These are phyloP conservation scores for Taphrina populina DNA, from an alignment of 1,139 yeast genomes.

Conservation along the genomic window DNA sequence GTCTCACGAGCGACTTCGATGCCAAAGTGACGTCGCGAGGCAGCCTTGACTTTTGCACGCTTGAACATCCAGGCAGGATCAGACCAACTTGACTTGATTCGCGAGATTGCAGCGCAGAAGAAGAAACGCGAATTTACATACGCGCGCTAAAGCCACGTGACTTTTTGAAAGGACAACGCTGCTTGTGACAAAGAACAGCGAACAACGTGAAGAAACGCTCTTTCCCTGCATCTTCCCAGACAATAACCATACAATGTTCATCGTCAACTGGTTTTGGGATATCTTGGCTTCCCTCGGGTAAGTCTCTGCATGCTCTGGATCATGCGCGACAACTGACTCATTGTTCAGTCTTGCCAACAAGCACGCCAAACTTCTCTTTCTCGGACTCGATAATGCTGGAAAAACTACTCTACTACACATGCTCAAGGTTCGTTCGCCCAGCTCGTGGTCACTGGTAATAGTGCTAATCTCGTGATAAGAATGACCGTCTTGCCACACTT, in stretches of 20 bases:
- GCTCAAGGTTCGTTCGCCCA: conserved; percentile 56
- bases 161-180: too few species aligned
- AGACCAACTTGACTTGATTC: too few species aligned
- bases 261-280: conserved; percentile 34
- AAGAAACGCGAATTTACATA: too few species aligned
- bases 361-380: conserved; percentile 91
- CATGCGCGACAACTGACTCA: neutral
- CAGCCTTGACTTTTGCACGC: conserved; percentile 48
- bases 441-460: neutral
- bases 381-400: conserved; percentile 98
- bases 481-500: conserved; percentile 94
- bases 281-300: conserved; percentile 32
- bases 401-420: conserved; percentile 94
- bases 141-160: too few species aligned
- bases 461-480: conserved; percentile 45
- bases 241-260: conserved; percentile 25
- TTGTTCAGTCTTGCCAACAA: conserved; percentile 81
- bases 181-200: too few species aligned
- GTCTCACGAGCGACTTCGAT: conserved; percentile 42
- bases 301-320: neutral
- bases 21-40: conserved; percentile 58
- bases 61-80: too few species aligned
- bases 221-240: too few species aligned
- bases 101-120: too few species aligned
- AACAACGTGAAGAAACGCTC: too few species aligned